Evolutionary conservation across 2,329 filamentous ascomycete species (phyloP), one percentile per base, ranked within the genome.

Genomic region (Aspergillus calidoustus): DNA sequence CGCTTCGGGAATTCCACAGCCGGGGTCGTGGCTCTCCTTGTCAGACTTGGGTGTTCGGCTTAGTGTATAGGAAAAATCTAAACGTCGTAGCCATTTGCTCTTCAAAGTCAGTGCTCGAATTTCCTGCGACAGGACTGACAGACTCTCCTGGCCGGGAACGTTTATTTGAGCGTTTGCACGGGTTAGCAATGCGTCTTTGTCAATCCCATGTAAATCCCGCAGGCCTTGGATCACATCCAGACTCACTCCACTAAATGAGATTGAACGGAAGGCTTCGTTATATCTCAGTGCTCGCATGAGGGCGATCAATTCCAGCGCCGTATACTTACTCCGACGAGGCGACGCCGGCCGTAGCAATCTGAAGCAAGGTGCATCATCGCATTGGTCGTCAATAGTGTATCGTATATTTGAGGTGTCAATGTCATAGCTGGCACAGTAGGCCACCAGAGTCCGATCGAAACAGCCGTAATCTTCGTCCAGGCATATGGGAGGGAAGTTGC

Each of bases 241-340:
- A 64, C 82, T 83, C 51, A 91, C 83, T 44, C 84, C 84, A 30
- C 83, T 83, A 69, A 91, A 91, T 0, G 89, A 91, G 23, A 91
- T 87, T 1, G 87, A 86, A 30, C 80, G 80, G 72, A 91, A 91
- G 1, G 82, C 84, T 69, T 91, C 88, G 69, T 91, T 91, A 74
- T 90, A 91, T 46, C 89, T 84, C 57, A 91, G 74, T 9, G 89
- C 83, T 63, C 89, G 83, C 80, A 90, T 84, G n/a, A 91, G 83
- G 4, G 89, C 87, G 31, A 91, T 81, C n/a, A 91, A 76, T 70
- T 91, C 89, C 25, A 87, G 72, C 4, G 82, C 79, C 2, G 80
- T 83, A 69, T 91, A 91, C 43, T 83, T 82, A 13, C 77, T 76
- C 52, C 81, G 78, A 50, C 80, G 77, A 9, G 70, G 62, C 1